Evolutionary conservation across 768 basidiomycete genomes (phyloP).

Genomic region (Macrolepiota albuminosa): DNA sequence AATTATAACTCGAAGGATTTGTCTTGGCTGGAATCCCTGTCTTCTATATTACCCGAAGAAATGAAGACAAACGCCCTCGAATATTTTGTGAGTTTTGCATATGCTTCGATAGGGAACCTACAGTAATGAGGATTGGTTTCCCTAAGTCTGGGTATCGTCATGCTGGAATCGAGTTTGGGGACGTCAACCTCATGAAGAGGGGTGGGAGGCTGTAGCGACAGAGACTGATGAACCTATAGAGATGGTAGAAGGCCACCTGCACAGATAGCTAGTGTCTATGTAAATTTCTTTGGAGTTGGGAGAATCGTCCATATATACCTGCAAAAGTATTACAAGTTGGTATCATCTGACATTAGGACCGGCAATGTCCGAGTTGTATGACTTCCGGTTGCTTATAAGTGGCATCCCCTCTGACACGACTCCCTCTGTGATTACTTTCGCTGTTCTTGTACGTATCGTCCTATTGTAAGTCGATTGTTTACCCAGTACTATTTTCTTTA

Average conservation of each 20-base stretch:
- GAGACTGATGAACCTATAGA: constrained; percentile 68
- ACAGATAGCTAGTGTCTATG: constrained; percentile 12
- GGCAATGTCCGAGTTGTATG: not conserved
- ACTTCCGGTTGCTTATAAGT: constrained; percentile 1
- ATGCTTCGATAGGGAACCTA: not conserved
- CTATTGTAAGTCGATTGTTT: not conserved
- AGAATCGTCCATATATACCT: not conserved
- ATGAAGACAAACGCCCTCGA: constrained; percentile 35
- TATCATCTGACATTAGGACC: not conserved
- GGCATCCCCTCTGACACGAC: not conserved
- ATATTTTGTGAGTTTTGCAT: constrained; percentile 35
- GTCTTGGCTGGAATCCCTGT: constrained; percentile 76
- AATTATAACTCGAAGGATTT: constrained; percentile 47
- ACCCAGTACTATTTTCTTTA: not conserved
- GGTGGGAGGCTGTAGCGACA: constrained; percentile 78
- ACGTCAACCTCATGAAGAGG: constrained; percentile 48
- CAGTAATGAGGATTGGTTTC: not conserved
- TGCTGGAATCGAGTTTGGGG: constrained; percentile 46
- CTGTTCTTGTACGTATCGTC: not conserved
- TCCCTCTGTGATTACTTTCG: not conserved
- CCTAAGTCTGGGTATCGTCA: constrained; percentile 36
- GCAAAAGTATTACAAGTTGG: not conserved
- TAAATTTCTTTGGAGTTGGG: not conserved
- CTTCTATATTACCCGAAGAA: constrained; percentile 71
- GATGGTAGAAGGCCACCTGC: constrained; percentile 41